These are phyloP conservation scores for Chlamydomonas incerta DNA, from an alignment of 139 green algal species.

Conservation along the genomic window DNA sequence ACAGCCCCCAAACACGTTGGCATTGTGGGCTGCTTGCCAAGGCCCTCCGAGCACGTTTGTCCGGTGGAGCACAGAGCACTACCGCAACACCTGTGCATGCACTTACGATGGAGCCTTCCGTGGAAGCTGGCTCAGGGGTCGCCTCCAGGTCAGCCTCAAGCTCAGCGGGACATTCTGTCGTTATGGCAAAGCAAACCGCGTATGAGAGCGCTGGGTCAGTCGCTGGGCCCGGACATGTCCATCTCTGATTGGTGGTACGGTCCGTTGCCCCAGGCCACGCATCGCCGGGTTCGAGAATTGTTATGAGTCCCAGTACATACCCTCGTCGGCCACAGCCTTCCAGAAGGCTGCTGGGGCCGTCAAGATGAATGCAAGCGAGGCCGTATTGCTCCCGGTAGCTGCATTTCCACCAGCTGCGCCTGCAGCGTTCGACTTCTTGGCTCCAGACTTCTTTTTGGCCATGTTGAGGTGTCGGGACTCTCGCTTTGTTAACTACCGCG, in stretches of 20 bases:
- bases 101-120: background rate
- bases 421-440: background rate
- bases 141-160: conserved; percentile 5
- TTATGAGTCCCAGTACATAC: too few relatives aligned
- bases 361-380: background rate
- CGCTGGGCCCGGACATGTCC: too few relatives aligned
- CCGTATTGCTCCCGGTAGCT: background rate
- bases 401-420: background rate
- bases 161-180: background rate
- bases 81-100: too few relatives aligned
- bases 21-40: too few relatives aligned
- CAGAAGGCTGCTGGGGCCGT: background rate
- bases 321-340: background rate
- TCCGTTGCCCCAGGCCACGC: too few relatives aligned
- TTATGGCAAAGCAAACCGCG: background rate
- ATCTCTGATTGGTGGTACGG: background rate
- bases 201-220: background rate
- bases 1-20: too few relatives aligned
- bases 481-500: too few relatives aligned
- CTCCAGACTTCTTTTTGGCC: background rate
- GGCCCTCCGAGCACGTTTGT: too few relatives aligned
- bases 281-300: too few relatives aligned
- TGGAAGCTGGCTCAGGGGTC: background rate
- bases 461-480: too few relatives aligned
- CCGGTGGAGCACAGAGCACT: too few relatives aligned